Base-by-base conservation (phyloP, 768 basidiomycete species). In the Tricholoma saponaceum region DNA sequence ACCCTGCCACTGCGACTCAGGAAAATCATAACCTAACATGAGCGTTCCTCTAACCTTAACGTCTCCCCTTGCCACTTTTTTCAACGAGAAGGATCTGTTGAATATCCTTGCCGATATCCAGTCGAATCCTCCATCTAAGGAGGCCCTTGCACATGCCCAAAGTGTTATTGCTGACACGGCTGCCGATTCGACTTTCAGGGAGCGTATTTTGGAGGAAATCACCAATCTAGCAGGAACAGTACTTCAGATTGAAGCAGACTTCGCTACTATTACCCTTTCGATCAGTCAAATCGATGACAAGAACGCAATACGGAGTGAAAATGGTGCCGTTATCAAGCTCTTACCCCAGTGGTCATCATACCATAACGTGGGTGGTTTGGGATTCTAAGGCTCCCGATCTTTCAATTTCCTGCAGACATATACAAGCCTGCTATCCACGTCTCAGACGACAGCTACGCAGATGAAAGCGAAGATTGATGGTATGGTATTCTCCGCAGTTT, bases 401-500 rank as follows among this genome's bases (percentile, higher is more conserved):
- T 23, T 22, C n/a, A 20, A 46, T 25, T 26, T 28, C 28, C 28
- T 10, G 46, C 23, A 51, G 55, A 14, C 13, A 20, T 56, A 56
- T 16, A 49, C 44, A 22, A 32, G 13, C 23, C 47, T 56, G 28
- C 18, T 56, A 8, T 16, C 12, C 30, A 35, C 25, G 13, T 56
- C 55, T 23, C 55, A 56, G 55, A 56, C 49, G n/a, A 56, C 55
- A 18, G 55, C 55, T n/a, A 56, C 49, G n/a, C 44, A 51, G 16
- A 18, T 56, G 28, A 56, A 51, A n/a, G 25, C 55, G 23, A 56
- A 50, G 32, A 50, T 50, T 12, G 43, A 49, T 14, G 55, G 55
- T 56, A 20, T 4, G 26, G n/a, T 49, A 35, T 18, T 13, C 25
- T 8, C 1, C 13, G 26, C 5, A 5, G 9, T 10, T 30, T 44